Evolutionary conservation across 2,329 filamentous ascomycete genomes (phyloP), one percentile per base, ranked within the genome.

Genomic region (Botrytis porri): DNA sequence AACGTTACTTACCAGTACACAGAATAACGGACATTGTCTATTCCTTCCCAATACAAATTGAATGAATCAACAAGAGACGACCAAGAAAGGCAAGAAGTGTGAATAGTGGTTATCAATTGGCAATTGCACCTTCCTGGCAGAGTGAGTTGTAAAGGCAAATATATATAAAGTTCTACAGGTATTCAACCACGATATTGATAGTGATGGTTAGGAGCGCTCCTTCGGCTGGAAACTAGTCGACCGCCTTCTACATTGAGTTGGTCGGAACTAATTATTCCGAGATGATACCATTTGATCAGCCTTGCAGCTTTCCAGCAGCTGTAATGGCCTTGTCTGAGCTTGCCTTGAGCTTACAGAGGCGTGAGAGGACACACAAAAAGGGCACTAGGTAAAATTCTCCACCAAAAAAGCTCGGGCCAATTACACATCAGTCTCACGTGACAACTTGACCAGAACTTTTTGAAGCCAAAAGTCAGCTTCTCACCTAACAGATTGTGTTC

Each of bases 1-100:
- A 54, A 7, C 10, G 10, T 66, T 57, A 20, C 65, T 69, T 69
- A 69, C 65, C 65, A 32, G 65, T 69, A 57, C 65, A 69, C 10
- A 69, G n/a, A 69, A 69, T 69, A 22, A 69, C 65, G 12, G 65
- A 69, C 65, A 69, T 69, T 39, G 51, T 57, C n/a, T 57, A 29
- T 57, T 69, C 48, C 54, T 66, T n/a, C 35, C 48, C 29, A 35
- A 25, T 18, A 57, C 8, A n/a, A 57, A 32, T 57, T n/a, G 54
- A 25, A 41, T 41, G 35, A 43, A 43, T 18, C 10, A 25, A 54
- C 51, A 20, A 29, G 22, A 12, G 14, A 41, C 14, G 16, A 57
- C 9, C 35, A 43, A 20, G n/a, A 32, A 69, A 12, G 18, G 48
- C 35, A 69, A 69, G 48, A 69, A 29, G 43, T 39, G n/a, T 20